Conservation (phyloP, 163 green algal species). For the Scenedesmus sp. region DNA sequence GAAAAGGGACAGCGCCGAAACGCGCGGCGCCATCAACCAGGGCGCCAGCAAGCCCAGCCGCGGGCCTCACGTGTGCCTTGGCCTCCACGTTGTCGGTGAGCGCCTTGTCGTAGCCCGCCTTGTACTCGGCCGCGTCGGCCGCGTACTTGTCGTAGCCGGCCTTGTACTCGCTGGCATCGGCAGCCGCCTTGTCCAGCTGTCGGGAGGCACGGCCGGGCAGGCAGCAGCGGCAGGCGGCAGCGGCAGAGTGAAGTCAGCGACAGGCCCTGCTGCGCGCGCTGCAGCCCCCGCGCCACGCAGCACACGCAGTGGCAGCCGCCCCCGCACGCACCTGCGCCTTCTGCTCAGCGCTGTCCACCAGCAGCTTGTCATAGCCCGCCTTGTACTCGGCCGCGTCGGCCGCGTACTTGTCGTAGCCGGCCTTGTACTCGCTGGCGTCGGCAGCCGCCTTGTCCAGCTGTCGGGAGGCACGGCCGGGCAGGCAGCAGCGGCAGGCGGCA, state of each 20-base stretch:
- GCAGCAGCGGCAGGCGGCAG: too few relatives aligned
- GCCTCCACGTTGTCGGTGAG: slow-evolving; percentile 44
- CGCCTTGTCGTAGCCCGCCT: slow-evolving; percentile 34
- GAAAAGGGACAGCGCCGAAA: too few relatives aligned
- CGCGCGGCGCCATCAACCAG: too few relatives aligned
- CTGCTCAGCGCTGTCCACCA: slow-evolving; percentile 12
- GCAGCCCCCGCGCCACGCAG: too few relatives aligned
- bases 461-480: not conserved
- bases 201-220: too few relatives aligned
- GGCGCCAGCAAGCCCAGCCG: too few relatives aligned
- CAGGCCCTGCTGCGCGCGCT: too few relatives aligned
- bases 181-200: slow-evolving; percentile 15
- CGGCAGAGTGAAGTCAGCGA: too few relatives aligned
- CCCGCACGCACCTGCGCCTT: slow-evolving; percentile 11
- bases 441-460: slow-evolving; percentile 32
- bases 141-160: slow-evolving; percentile 29
- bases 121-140: slow-evolving; percentile 46
- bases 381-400: slow-evolving; percentile 23
- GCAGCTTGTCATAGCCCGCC: slow-evolving; percentile 5
- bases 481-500: not conserved
- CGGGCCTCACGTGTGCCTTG: slow-evolving; percentile 46
- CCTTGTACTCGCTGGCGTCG: slow-evolving; percentile 51
- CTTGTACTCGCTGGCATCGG: slow-evolving; percentile 36
- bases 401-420: slow-evolving; percentile 12
- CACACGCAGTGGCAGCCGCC: too few relatives aligned